Evolutionary conservation across 1,139 yeast species (phyloP), one percentile per base, ranked within the genome.

Genomic region (Saccharomycopsis hybrid): DNA sequence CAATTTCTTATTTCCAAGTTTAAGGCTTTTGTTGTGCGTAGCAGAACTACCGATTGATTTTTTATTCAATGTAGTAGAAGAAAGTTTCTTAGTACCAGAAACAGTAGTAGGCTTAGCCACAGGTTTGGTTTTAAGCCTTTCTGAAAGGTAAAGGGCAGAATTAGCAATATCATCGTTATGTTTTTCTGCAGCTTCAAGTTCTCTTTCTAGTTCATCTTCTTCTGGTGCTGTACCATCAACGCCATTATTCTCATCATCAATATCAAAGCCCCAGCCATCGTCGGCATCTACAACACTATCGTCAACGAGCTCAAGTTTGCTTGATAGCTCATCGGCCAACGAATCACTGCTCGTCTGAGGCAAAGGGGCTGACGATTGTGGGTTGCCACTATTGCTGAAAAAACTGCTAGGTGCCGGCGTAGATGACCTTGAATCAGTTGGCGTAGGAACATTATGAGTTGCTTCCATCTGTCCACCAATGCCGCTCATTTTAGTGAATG

Each of bases 361-460:
- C 18, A n/a, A 40, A 28, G 5, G 24, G 18, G n/a, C 40, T 32
- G 18, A 18, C 30, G 42, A 5, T 8, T 25, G n/a, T 3, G 27
- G 27, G 13, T 42, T n/a, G 25, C 38, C 7, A 36, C 30, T 27
- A 27, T 31, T 28, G 13, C 4, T n/a, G 35, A 43, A 36, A 13
- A 36, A 36, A n/a, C 18, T 36, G 18, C 28, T 29, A 7, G 45
- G 41, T 3, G 31, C 29, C 11, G 60, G 59, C 1, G 60, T 59
- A 2, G 54, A 46, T 2, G 59, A 48, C 40, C 61, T 49, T 3
- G 60, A 56, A 9, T 47, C 53, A 8, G 54, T 54, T 3, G 62
- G 59, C 43, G 61, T 44, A 52, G 43, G 37, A 13, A 37, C 30
- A 28, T 33, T 35, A 4, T 24, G 38, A 25, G 44, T 43, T 27